phyloP scores from a whole-genome alignment of 768 basidiomycete species.

The Favolaschia claudopus region DNA sequence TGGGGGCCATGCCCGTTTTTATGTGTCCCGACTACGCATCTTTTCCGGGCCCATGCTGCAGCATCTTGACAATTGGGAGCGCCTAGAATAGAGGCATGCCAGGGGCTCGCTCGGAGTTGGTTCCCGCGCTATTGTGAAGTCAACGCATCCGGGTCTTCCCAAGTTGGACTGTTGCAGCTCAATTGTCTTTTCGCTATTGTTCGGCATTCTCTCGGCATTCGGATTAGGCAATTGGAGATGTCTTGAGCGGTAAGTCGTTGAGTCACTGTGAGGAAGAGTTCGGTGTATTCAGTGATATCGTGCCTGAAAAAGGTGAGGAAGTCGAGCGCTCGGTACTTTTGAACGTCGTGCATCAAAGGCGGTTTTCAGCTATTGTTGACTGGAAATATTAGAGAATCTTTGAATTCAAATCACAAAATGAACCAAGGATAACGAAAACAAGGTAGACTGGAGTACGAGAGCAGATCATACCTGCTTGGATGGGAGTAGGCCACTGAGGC shows the following conservation, averaged over 20 bases:
- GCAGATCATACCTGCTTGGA: too few species aligned
- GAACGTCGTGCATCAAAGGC: too few species aligned
- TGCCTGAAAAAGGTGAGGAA: too few species aligned
- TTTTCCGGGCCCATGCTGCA: neutral
- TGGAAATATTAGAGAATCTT: too few species aligned
- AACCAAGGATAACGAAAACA: too few species aligned
- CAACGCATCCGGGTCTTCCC: neutral
- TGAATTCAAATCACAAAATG: too few species aligned
- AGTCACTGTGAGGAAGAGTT: too few species aligned
- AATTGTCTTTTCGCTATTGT: conserved; percentile 16
- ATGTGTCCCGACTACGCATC: neutral
- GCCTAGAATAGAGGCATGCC: neutral
- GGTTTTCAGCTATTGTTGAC: too few species aligned
- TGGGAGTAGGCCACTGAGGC: too few species aligned
- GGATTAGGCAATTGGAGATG: conserved; percentile 2
- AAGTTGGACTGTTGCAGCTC: neutral
- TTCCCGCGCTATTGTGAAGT: conserved; percentile 12
- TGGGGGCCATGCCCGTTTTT: neutral
- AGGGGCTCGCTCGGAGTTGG: neutral
- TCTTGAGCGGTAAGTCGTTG: neutral
- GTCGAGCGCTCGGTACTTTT: too few species aligned
- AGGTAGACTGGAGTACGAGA: too few species aligned
- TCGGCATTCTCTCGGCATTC: conserved; percentile 12
- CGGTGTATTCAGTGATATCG: too few species aligned
- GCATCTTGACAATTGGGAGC: conserved; percentile 13